phyloP scores from a whole-genome alignment of 169 alveolate species.

The Cryptosporidium ryanae region DNA sequence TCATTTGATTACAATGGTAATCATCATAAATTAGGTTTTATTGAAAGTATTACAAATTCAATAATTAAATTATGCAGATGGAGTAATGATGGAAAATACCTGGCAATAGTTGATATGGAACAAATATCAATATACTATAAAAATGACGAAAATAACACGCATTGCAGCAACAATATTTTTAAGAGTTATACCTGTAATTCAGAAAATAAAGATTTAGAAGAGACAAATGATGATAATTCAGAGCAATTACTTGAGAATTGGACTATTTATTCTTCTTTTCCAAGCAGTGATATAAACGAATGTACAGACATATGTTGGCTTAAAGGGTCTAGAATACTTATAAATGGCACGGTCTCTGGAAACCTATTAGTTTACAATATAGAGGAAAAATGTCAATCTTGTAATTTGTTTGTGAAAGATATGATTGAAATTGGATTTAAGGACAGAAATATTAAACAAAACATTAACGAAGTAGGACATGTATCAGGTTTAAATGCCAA shows the following conservation, averaged over 20 bases:
- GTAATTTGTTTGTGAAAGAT: slow-evolving; percentile 48
- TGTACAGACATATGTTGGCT: slow-evolving; percentile 75
- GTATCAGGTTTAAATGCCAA: slow-evolving; percentile 55
- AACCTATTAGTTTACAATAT: slow-evolving; percentile 40
- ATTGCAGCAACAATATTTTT: background rate
- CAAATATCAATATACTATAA: slow-evolving; percentile 43
- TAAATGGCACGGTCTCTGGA: slow-evolving; percentile 73
- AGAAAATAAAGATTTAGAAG: background rate
- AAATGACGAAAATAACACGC: background rate
- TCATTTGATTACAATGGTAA: slow-evolving; percentile 62
- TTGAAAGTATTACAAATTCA: slow-evolving; percentile 56
- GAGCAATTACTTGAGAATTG: slow-evolving; percentile 38
- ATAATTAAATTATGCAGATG: slow-evolving; percentile 61
- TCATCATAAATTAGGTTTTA: slow-evolving; percentile 41
- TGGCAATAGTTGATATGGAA: slow-evolving; percentile 71
- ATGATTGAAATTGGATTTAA: slow-evolving; percentile 29
- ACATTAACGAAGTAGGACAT: slow-evolving; percentile 38
- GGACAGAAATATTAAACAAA: background rate
- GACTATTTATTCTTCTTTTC: slow-evolving; percentile 43
- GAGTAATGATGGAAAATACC: slow-evolving; percentile 65
- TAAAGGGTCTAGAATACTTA: slow-evolving; percentile 50
- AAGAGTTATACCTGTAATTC: background rate
- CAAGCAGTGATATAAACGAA: slow-evolving; percentile 67
- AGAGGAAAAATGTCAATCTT: slow-evolving; percentile 39
- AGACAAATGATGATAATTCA: background rate